phyloP scores from a whole-genome alignment of 257 asterid genomes.

The Phtheirospermum japonicum region DNA sequence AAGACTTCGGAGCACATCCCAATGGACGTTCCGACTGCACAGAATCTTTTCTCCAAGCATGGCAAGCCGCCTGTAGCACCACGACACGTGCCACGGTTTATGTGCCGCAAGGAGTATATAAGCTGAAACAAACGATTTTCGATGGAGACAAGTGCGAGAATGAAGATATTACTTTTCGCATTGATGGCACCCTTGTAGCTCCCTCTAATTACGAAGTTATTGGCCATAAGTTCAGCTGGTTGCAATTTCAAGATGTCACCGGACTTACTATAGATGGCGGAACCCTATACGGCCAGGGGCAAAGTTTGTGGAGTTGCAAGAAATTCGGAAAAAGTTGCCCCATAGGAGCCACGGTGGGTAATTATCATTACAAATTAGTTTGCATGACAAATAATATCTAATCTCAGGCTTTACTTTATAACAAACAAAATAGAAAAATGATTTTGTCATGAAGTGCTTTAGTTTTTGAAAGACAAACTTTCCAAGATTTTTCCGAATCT shows the following conservation, averaged over 20 bases:
- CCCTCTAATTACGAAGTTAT: conserved; percentile 41
- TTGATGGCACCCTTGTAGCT: conserved; percentile 61
- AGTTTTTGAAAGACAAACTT: too few relatives aligned
- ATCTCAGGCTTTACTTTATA: too few relatives aligned
- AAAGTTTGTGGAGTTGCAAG: conserved; percentile 43
- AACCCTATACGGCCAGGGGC: conserved; percentile 50
- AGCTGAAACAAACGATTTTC: conserved; percentile 27
- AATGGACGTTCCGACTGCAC: conserved; percentile 44
- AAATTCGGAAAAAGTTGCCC: conserved; percentile 38
- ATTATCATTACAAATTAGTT: not conserved
- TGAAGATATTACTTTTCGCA: conserved; percentile 34
- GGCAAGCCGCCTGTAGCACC: conserved; percentile 56
- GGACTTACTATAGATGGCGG: conserved; percentile 54
- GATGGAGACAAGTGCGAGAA: conserved; percentile 52
- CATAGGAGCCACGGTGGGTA: conserved; percentile 36
- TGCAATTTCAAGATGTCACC: conserved; percentile 48
- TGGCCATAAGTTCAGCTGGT: conserved; percentile 57
- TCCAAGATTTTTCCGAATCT: too few relatives aligned
- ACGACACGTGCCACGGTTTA: conserved; percentile 34
- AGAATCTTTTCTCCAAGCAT: conserved; percentile 44
- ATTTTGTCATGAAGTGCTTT: too few relatives aligned
- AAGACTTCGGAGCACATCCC: conserved; percentile 45
- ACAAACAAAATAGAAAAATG: too few relatives aligned
- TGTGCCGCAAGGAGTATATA: conserved; percentile 50
- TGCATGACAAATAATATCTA: too few relatives aligned